Percentiles rank a stretch among this genome's conserved stretches.
phyloP scores from a whole-genome alignment of 2,329 filamentous ascomycete species.

The Metarhizium robertsii region DNA sequence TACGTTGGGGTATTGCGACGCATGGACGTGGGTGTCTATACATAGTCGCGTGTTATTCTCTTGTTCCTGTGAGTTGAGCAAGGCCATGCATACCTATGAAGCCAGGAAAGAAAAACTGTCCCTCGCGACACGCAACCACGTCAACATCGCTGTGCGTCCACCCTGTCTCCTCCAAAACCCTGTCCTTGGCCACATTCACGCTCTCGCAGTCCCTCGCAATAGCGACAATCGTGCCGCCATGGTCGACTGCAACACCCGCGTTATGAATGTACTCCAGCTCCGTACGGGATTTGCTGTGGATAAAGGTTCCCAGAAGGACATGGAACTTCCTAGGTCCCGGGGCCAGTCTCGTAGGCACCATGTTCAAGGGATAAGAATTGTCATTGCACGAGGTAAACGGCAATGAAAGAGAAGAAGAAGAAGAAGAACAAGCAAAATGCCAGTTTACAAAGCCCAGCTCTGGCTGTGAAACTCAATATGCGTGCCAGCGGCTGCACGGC shows the following conservation, averaged over 20 bases:
- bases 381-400: too few species aligned
- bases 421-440: not conserved
- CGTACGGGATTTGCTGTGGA: constrained; percentile 39
- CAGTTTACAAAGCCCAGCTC: too few species aligned
- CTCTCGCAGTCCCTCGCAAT: constrained; percentile 29
- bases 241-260: constrained; percentile 41
- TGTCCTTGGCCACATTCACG: constrained; percentile 18
- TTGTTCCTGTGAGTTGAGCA: not conserved
- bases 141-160: constrained; percentile 33
- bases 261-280: constrained; percentile 43
- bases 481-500: too few species aligned
- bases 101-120: constrained; percentile 74
- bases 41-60: not conserved
- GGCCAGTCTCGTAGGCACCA: not conserved
- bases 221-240: constrained; percentile 38
- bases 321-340: constrained; percentile 25
- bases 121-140: constrained; percentile 28
- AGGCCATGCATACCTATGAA: constrained; percentile 54
- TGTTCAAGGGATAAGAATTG: too few species aligned
- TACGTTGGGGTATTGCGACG: constrained; percentile 86
- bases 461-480: too few species aligned
- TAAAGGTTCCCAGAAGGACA: constrained; percentile 45
- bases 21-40: constrained; percentile 91
- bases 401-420: too few species aligned
- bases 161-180: constrained; percentile 30